Base-by-base conservation (phyloP, 176 grass and related monocot species). In the Chloris gayana region DNA sequence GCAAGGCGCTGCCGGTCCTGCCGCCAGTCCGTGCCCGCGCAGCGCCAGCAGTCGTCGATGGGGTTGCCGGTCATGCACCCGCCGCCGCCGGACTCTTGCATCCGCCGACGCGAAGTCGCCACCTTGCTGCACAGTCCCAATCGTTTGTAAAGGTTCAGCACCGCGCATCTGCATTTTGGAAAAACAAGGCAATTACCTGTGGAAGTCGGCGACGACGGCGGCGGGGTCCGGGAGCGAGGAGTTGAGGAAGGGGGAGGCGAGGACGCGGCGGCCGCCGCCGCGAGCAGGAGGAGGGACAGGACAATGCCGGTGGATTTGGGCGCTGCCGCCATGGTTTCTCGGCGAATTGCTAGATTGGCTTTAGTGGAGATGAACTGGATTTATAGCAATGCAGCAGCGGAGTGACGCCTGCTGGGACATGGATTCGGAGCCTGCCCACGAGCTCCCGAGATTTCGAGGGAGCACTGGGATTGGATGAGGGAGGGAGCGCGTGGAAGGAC, bases 181-280 rank as follows among this genome's bases (percentile, higher is more conserved):
- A 29, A 24, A 32, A n/a, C 45, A 21, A 21, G 30, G 7, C 15
- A 22, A 5, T 21, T 86, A 89, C 92, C 88, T 87, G 66, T 91
- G 92, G 25, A 94, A 80, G 68, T 94, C 83, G 18, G 73, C 76
- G 83, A 86, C 89, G 84, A 94, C 86, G 69, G 71, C 78, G 54
- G 71, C 77, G 26, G 92, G 92, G 84, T 94, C 80, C 17, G 77
- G 75, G 53, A 88, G 33, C 9, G 85, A 62, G 61, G 80, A 68
- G 84, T 81, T 75, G 72, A 73, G 81, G 50, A 74, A 29, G 47
- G 83, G 74, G 54, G 75, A n/a, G n/a, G 75, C 26, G 74, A 21
- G 7, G 80, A 69, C 24, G 79, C 58, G 9, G 70, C 30, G 31
- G 81, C 38, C 10, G 72, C 33, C 14, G 81, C 38, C 10, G 72